Evolutionary conservation across 1,139 yeast species (phyloP), one percentile per base, ranked within the genome.

Genomic region (Suhomyces anneliseae): DNA sequence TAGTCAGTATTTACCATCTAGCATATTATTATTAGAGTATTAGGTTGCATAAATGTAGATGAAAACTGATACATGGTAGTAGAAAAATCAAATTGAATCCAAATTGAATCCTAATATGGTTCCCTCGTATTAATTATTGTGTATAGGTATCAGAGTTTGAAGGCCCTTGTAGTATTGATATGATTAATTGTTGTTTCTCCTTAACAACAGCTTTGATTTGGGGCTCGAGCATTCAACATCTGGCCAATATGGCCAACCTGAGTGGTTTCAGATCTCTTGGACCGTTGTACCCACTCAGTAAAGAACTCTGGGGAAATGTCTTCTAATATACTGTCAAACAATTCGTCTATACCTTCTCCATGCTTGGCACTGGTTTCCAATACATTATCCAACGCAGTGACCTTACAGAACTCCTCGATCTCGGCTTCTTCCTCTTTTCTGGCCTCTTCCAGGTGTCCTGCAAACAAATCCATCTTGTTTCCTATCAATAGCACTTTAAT

Each of bases 331-430:
- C 61, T 58, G 43, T 72, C 69, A 55, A 81, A 81, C 32, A 80
- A 51, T 27, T 69, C 74, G 0, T 42, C 39, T 3, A 81, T 62
- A 0, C 82, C 83, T 1, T 60, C 57, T 27, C 81, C 81, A 2
- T 67, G 57, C 54, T 75, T 78, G 11, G 84, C 77, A 59, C 83
- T 78, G 3, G 83, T 76, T 33, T 58, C 47, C 49, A 66, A 67
- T 15, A 68, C 55, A 34, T 54, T 40, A 11, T 45, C 36, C 4
- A 40, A 24, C 12, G 33, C 39, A 32, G 49, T 39, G 5, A 27
- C 39, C 6, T 35, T 36, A 31, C 53, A 49, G 37, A 54, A 55
- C 26, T 29, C 44, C 11, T 45, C 46, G 2, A 55, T 45, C 19
- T 34, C 24, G 3, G 37, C 48, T 6, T 40, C 36, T 10, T 36